Evolutionary conservation across 1,284 basidiomycete species (phyloP).

Genomic region (Sporisorium exsertum): DNA sequence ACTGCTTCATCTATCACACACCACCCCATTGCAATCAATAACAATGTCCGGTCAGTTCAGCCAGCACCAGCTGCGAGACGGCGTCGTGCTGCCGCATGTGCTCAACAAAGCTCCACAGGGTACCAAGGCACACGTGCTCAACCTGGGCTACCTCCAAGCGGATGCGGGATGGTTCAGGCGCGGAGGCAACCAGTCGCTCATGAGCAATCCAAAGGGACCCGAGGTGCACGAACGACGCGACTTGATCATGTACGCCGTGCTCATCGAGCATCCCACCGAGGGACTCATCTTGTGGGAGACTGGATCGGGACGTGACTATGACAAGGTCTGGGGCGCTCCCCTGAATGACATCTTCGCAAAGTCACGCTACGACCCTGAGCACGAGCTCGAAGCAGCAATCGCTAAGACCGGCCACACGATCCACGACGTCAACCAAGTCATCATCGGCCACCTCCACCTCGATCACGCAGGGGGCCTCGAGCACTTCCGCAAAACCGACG

Average conservation of each 20-base stretch:
- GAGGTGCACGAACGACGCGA: conserved; percentile 47
- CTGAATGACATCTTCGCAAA: conserved; percentile 56
- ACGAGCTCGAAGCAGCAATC: conserved; percentile 66
- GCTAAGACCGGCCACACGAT: conserved; percentile 59
- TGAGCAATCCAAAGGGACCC: conserved; percentile 49
- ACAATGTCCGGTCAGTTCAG: conserved; percentile 34
- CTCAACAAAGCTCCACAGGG: conserved; percentile 57
- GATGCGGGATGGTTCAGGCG: conserved; percentile 65
- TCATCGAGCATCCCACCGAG: conserved; percentile 66
- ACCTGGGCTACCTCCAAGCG: conserved; percentile 62
- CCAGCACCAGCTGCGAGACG: conserved; percentile 49
- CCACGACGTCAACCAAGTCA: conserved; percentile 54
- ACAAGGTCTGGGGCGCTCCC: conserved; percentile 44
- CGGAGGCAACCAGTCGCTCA: conserved; percentile 56
- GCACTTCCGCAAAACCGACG: conserved; percentile 52
- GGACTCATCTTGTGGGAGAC: conserved; percentile 67
- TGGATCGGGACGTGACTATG: conserved; percentile 59
- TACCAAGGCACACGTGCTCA: conserved; percentile 62
- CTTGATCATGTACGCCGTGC: conserved; percentile 55
- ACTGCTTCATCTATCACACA: not conserved
- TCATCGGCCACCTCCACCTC: conserved; percentile 59
- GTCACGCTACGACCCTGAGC: conserved; percentile 45
- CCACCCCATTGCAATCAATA: not conserved
- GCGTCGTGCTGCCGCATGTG: conserved; percentile 52
- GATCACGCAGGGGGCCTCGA: conserved; percentile 65